Base-by-base conservation (phyloP, 2,329 filamentous ascomycete species). In the Pseudocercospora fuligena region DNA sequence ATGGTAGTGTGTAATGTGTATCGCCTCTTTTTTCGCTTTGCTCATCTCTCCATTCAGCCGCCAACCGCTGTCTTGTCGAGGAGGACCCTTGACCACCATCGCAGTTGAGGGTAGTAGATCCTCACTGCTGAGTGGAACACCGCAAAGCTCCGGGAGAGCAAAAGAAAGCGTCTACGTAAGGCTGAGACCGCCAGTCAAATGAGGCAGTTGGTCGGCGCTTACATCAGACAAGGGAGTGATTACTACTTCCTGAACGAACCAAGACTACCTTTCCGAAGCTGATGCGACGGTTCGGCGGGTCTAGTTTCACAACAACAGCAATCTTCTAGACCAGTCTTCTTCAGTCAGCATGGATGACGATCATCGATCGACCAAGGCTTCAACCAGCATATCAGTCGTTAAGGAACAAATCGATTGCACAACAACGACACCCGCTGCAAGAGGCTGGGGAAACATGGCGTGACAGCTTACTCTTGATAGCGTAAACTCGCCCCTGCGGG, bases 1-100 rank as follows among this genome's bases (percentile, higher is more conserved):
- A 57, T 63, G 49, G 60, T 63, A 57, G 51, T 27, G 49, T 36
- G 36, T 47, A 47, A 60, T 46, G 21, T 60, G 31, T 40, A 25
- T 25, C 25, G 19, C 31, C 36, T 36, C 29, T 8, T 23, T 8
- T 23, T 54, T 29, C 29, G 8, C 3, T 53, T 14, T 21, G 21
- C 60, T 56, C 12, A 31, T 56, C 5, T 14, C n/a, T 43, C 19
- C 16, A 9, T 43, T 43, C 16, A 8, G 40, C n/a, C 16, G 40
- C 40, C 36, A 40, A 14, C n/a, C 14, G 2, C 8, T 2, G 36
- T 40, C 36, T 40, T 40, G 36, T 19, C 40, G 33, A 36, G 33
- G 33, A 14, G 33, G 12, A 36, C 1, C 1, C 33, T 12, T 11
- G 6, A 19, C 16, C 40, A 19, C 40, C 5, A 19, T 19, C 40